Evolutionary conservation across 2,329 filamentous ascomycete genomes (phyloP).

Genomic region (Ophiostoma piceae): DNA sequence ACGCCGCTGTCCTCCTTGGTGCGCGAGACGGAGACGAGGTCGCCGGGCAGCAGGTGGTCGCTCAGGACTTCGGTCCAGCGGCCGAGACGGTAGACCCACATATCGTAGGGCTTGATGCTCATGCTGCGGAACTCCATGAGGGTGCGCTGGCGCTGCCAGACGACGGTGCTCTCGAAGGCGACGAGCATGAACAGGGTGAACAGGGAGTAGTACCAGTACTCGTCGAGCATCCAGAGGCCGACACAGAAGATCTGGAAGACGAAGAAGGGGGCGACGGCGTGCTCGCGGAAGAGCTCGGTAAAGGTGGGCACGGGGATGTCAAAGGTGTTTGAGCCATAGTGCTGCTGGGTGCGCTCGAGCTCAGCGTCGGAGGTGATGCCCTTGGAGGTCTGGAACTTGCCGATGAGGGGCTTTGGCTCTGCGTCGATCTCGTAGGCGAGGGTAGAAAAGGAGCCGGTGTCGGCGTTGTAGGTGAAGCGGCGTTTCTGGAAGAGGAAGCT

Average conservation of each 20-base stretch:
- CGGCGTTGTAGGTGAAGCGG: constrained; percentile 77
- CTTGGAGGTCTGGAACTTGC: constrained; percentile 70
- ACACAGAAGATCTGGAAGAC: constrained; percentile 99
- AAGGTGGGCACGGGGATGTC: constrained; percentile 97
- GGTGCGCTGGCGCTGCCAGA: constrained; percentile 97
- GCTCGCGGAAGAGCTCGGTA: constrained; percentile 92
- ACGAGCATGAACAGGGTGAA: constrained; percentile 99
- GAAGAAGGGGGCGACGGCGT: constrained; percentile 97
- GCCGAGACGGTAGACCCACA: constrained; percentile 81
- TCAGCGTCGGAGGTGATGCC: constrained; percentile 72
- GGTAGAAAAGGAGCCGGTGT: constrained; percentile 70
- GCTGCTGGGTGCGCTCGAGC: constrained; percentile 72
- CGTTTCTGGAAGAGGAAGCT: constrained; percentile 98
- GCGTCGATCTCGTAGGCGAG: constrained; percentile 77
- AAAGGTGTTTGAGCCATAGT: constrained; percentile 94
- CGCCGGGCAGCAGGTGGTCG: constrained; percentile 86
- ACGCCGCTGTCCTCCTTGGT: constrained; percentile 97
- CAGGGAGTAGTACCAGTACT: constrained; percentile 99
- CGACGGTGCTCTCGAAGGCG: constrained; percentile 94
- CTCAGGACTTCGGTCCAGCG: constrained; percentile 87
- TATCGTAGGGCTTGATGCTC: constrained; percentile 97
- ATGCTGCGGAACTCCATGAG: constrained; percentile 95
- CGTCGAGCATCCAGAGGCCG: constrained; percentile 95
- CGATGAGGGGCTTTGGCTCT: constrained; percentile 75
- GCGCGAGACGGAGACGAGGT: constrained; percentile 83